Base-by-base conservation (phyloP, 2,329 filamentous ascomycete species). In the Fusarium pseudocircinatum region DNA sequence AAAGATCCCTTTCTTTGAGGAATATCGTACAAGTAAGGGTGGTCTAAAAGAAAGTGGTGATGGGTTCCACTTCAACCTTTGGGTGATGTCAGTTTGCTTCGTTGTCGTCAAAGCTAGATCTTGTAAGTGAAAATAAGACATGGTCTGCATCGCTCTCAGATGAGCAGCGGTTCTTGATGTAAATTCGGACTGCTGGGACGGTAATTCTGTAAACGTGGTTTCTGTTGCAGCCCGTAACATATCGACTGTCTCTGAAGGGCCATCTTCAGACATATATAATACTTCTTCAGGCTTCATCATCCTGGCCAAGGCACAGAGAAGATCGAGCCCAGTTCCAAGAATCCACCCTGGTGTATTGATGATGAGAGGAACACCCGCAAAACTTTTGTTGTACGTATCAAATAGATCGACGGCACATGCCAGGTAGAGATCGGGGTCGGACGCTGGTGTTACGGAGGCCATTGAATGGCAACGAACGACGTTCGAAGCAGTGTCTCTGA, bases 261-360 rank as follows among this genome's bases (percentile, higher is more conserved):
- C 91, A 13, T 91, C 86, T 58, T 89, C 85, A 4, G 91, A 92
- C 85, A 95, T 89, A 80, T 94, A 92, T 26, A 95, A 81, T 6
- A 94, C 85, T 65, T 92, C 87, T 2, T 87, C 87, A 3, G 92
- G 89, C 32, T 84, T 84, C 12, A 90, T 81, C 22, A 81, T 83
- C 9, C 80, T 73, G 39, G 92, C 86, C 9, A 95, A 80, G 16
- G 88, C 85, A 11, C 86, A 83, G 1, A 95, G 82, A 1, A 94
- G 83, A 72, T 91, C 89, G 1, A 94, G 85, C 0, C 93, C 92
- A 0, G 92, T 90, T 2, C 92, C 92, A 66, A 91, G 88, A 30
- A 94, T 87, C 91, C 92, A 94, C 6, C 92, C 92, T 2, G 92
- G 90, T 0, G 91, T 93, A 78, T 96, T 95, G 76, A 96, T 86